These are phyloP conservation scores for Plantago ovata DNA, from an alignment of 257 asterid genomes.

Conservation along the genomic window DNA sequence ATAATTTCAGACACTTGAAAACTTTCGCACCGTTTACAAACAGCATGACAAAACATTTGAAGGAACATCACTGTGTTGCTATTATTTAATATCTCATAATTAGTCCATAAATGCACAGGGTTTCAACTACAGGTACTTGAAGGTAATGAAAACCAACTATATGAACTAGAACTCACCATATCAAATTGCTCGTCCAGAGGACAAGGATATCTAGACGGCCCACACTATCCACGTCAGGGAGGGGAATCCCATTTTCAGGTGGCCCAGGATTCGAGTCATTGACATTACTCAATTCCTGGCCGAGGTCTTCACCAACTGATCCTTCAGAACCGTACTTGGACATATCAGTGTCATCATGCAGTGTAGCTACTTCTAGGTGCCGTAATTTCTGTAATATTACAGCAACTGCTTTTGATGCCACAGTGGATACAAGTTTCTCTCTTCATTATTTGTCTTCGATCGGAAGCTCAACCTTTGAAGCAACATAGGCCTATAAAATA, in stretches of 20 bases:
- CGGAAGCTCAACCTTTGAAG: conserved; percentile 58
- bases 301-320: conserved; percentile 31
- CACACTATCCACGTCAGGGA: conserved; percentile 17
- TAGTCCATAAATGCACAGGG: neutral
- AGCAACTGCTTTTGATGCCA: conserved; percentile 51
- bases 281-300: conserved; percentile 23
- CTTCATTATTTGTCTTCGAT: conserved; percentile 36
- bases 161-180: conserved; percentile 41
- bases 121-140: neutral
- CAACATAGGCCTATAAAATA: conserved; percentile 74
- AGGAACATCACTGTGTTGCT: no score
- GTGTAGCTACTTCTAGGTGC: conserved; percentile 81
- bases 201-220: conserved; percentile 58
- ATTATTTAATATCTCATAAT: no score
- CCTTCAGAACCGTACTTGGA: conserved; percentile 63
- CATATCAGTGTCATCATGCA: conserved; percentile 61
- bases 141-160: conserved; percentile 1
- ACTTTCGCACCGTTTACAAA: no score
- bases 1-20: no score
- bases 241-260: conserved; percentile 8
- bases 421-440: conserved; percentile 44
- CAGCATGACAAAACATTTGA: no score
- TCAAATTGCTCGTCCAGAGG: conserved; percentile 88
- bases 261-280: conserved; percentile 23
- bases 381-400: conserved; percentile 58